Base-by-base conservation (phyloP, 2,329 filamentous ascomycete genomes). In the Elsinoe fawcettii region DNA sequence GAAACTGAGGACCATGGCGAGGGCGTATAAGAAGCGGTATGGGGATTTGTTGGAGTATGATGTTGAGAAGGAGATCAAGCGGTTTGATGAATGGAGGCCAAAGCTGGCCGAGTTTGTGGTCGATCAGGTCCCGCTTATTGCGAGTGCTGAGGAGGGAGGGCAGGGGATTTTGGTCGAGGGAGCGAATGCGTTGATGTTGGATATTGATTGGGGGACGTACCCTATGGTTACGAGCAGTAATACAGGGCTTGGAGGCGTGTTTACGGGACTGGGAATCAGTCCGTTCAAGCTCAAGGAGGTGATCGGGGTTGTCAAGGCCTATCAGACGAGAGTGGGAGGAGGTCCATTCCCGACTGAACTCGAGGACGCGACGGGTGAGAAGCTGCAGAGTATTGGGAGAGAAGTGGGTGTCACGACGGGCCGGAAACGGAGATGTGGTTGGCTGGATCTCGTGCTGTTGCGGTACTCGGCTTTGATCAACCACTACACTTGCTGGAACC, bases 301-400 rank as follows among this genome's bases (percentile, higher is more conserved):
- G 46, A 79, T 86, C 62, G 84, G 84, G 56, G 83, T 87, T 9
- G 80, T 84, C 4, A 86, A 87, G 69, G 83, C 82, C 27, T 85
- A 85, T 68, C 85, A 84, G 39, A 87, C 84, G 27, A 67, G 70
- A 37, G 70, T 72, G 25, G 78, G 77, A 43, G 75, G 75, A 43
- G 84, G 84, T 11, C 80, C 80, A n/a, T 87, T 88, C 73, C 83
- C 84, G 44, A 85, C 83, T 0, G 84, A 88, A 68, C 80, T 82
- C 66, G 69, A 80, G 57, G 82, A 83, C 67, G 74, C 75, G 54
- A 65, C 73, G 25, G 81, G 81, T 61, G 78, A 82, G 34, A 80
- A 77, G 66, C 73, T 84, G 27, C 81, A 84, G 64, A 65, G 67
- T 44, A 69, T 80, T 32, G 81, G 81, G 46, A 74, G 75, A 58